Evolutionary conservation across 2,329 filamentous ascomycete genomes (phyloP), one percentile per base, ranked within the genome.

Genomic region (Trichoderma aggressivum): DNA sequence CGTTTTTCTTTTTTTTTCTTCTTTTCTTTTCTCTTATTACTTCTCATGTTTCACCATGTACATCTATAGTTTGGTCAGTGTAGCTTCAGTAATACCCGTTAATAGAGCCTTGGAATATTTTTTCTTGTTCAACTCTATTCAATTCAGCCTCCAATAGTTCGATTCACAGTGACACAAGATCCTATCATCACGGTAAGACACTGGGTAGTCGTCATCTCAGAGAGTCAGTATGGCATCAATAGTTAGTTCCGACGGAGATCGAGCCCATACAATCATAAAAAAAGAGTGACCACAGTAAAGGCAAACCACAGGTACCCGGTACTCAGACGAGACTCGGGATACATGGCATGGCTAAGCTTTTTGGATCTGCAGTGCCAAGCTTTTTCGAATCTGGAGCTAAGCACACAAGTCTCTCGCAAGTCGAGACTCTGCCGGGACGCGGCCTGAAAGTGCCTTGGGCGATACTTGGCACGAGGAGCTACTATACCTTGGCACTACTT

Each of bases 311-410:
- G 18, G 50, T 66, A 58, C 63, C 53, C 32, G 21, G 36, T 58
- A 30, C 55, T 12, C 18, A 32, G n/a, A 11, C 28, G 55, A 30
- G 55, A 30, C 55, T n/a, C 16, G 18, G 18, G 26, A n/a, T 30
- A 18, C 65, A 50, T 43, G 28, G 14, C 32, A 50, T 47, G 55
- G 65, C 65, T 34, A 68, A 68, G 65, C 65, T 68, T 68, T 67
- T 58, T 32, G 26, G 65, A 68, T 68, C 65, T 68, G n/a, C 65
- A 60, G 55, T 36, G 65, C 65, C 65, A 68, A 68, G 65, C 65
- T 68, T 68, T 68, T 60, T 68, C 36, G 64, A 68, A 68, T 68
- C 65, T 68, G 65, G 65, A 68, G 65, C 65, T 68, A 68, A 58
- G 55, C 21, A 24, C 26, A 30, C 18, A 68, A 68, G 65, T 68